Evolutionary conservation across 805 yeast genomes (phyloP), one percentile per base, ranked within the genome.

Genomic region (Candida dajiaensis): DNA sequence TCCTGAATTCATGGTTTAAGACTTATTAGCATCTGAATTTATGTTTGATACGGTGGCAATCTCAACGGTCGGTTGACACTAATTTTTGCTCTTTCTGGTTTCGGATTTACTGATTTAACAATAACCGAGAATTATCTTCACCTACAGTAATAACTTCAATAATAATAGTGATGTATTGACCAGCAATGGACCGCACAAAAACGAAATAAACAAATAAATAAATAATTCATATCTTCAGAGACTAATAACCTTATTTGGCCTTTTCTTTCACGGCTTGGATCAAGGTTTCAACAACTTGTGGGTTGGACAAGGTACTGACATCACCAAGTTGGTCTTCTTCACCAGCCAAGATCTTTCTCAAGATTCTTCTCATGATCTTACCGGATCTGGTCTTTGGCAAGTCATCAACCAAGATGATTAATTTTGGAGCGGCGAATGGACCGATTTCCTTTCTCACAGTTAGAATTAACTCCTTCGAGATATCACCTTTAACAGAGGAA

Each of bases 371-470:
- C 94, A 85, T 85, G 57, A 85, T 85, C 71, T 85, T 85, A 62
- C 94, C 94, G 5, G 89, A 83, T 72, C 94, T 80, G 12, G 94
- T 85, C 75, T 85, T 85, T 61, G 94, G 94, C 65, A 85, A 78
- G 64, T 85, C 94, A 57, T 77, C 78, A 44, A 85, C 92, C 45
- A 85, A 66, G 40, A 85, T 72, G 51, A 85, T 82, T 41, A 80
- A 66, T 68, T 85, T 85, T 54, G 94, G 94, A 39, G 92, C 89
- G 35, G 94, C 94, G 68, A 85, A 85, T 46, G 94, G 92, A 28
- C 94, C 94, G 61, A 85, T 85, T 65, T 83, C 89, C 57, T 77
- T 79, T 67, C 94, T 75, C 36, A 85, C 92, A 25, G 84, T 82
- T 57, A 84, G 61, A 40, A 84, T 67, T 61, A 85, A 64, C 56